Evolutionary conservation across 164 flowering plant species (phyloP), one percentile per base, ranked within the genome.

Genomic region (Aristolochia fimbriata): DNA sequence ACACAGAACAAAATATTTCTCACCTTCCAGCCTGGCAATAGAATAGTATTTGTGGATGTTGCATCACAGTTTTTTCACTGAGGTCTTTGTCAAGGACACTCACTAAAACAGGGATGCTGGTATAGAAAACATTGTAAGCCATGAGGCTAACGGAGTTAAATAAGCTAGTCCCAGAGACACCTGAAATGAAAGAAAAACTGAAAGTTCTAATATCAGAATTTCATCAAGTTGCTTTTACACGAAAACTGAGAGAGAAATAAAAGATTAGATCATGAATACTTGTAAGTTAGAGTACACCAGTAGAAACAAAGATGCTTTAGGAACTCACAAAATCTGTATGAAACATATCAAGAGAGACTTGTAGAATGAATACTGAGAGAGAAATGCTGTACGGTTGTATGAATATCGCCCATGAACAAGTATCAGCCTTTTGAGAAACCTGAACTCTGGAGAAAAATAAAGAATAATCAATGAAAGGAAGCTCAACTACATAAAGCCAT

Each of bases 21-120:
- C 49, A 93, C 99, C 99, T 93, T 70, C 99, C 99, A 21, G 97
- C 97, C 73, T 93, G 99, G 71, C 99, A 93, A 69, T 90, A 93
- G 69, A 80, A 91, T 49, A 93, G 69, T 72, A 93, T 93, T 70
- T 93, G 97, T 25, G 97, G 97, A 71, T 90, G 96, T 76, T 90
- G 93, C 93, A 90, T 85, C 62, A 93, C 97, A n/a, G 97, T 90
- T 71, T 65, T 81, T 74, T 90, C 99, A 81, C 81, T 80, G 50
- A 93, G 91, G 85, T 93, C 99, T 74, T 93, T 93, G 74, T 93
- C 97, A 62, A 93, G 86, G 23, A 90, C 88, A 66, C 88, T 90
- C 58, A 81, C 83, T 49, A 93, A 59, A 67, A 93, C 99, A 65
- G 99, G 97, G 53, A 93, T 63, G 69, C 99, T 93, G 22, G 99